Evolutionary conservation across 768 basidiomycete species (phyloP), one percentile per base, ranked within the genome.

Genomic region (Strobilomyces dryophilus): DNA sequence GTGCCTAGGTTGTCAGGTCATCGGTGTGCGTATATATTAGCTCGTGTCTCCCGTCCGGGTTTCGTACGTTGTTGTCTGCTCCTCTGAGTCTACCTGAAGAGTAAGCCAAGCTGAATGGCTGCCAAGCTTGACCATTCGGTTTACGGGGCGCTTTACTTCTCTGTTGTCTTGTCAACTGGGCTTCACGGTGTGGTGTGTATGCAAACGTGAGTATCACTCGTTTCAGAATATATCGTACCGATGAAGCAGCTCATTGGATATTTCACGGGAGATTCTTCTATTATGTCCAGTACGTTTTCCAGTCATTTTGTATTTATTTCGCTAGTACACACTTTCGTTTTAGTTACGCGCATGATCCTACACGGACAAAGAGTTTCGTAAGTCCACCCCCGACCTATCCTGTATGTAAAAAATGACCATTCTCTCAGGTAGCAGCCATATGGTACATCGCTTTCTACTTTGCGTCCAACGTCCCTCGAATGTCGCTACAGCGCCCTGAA

Each of bases 131-230:
- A 35, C 14, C 14, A 35, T 11, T 35, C 35, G 17, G 11, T 35
- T 5, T 35, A 35, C 5, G 20, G 37, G 17, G 11, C 49, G 0
- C 20, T 57, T 31, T 57, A 34, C 45, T 40, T 51, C 31, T 9
- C 45, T 18, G 26, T 12, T 6, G 1, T 57, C 26, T 5, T 40
- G 20, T 42, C 48, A 5, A 45, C 49, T 1, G 32, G 29, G 4
- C 15, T 57, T 40, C 57, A 57, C 0, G 55, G 55, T 2, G 10
- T 45, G 6, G 15, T 49, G 14, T 57, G 57, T 21, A 52, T 57
- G 50, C 57, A 58, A 51, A 42, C 57, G 57, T 58, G 39, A 37
- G 18, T 39, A 18, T 5, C 39, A 8, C 10, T 20, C 8, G 11
- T 50, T 34, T 31, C 26, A 1, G 8, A 26, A 18, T 5, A 9